These are phyloP conservation scores for Aurantiochytrium sp. DNA, from an alignment of 108 stramenopile genomes.

Conservation along the genomic window DNA sequence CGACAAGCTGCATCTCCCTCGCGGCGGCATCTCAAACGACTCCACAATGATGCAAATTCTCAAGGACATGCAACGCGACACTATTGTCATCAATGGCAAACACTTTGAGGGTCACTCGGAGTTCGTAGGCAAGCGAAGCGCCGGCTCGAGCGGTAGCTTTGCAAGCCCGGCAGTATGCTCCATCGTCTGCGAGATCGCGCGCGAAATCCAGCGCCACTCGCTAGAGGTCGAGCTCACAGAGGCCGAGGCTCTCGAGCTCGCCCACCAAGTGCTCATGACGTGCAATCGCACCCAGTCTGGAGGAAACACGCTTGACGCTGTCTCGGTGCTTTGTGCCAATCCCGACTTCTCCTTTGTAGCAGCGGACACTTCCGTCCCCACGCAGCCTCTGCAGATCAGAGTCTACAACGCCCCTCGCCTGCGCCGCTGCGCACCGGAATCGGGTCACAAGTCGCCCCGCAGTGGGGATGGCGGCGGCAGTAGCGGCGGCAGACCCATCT, in stretches of 20 bases:
- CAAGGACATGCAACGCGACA: slow-evolving; percentile 27
- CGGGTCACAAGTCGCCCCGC: background rate
- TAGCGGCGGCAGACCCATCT: too few species aligned
- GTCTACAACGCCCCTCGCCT: background rate
- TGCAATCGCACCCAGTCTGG: slow-evolving; percentile 29
- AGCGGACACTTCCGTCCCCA: background rate
- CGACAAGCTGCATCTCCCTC: background rate
- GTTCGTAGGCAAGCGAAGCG: background rate
- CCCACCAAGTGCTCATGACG: slow-evolving; percentile 5
- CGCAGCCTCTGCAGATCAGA: background rate
- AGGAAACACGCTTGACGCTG: slow-evolving; percentile 20
- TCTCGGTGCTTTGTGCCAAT: background rate
- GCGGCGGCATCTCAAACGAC: slow-evolving; percentile 7
- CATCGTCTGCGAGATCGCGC: background rate
- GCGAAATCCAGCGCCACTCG: background rate
- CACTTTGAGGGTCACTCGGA: background rate
- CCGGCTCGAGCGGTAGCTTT: background rate
- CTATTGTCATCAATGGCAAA: background rate
- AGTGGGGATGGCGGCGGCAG: background rate
- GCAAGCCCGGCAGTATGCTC: background rate
- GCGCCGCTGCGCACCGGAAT: too few species aligned
- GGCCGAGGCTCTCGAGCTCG: background rate
- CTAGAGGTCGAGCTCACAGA: background rate
- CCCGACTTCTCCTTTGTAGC: background rate
- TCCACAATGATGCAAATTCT: background rate